Evolutionary conservation across 1,284 basidiomycete genomes (phyloP).

Genomic region (Marasmius tenuissimus): DNA sequence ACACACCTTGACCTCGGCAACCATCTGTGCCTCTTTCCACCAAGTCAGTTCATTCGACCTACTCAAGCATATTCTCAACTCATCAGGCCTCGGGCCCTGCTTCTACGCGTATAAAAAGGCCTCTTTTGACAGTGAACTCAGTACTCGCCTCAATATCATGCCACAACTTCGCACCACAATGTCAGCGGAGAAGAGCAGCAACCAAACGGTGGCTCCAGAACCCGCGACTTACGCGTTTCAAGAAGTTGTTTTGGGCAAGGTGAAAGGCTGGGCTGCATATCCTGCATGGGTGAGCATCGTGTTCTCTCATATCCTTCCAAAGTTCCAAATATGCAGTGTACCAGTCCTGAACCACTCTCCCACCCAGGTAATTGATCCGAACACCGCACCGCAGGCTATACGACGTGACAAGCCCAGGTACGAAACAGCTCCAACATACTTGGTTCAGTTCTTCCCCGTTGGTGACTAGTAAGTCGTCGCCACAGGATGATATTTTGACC

Average conservation of each 20-base stretch:
- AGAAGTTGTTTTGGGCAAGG: constrained; percentile 89
- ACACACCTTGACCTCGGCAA: too few relatives aligned
- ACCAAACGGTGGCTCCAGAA: background rate
- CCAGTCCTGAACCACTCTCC: constrained; percentile 12
- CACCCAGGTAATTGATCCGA: constrained; percentile 74
- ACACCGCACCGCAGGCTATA: constrained; percentile 59
- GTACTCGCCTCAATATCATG: background rate
- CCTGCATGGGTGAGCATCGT: constrained; percentile 73
- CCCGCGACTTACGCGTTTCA: constrained; percentile 39
- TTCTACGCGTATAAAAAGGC: background rate
- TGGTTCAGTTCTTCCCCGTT: constrained; percentile 86
- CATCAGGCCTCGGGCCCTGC: background rate
- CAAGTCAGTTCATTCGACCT: too few relatives aligned
- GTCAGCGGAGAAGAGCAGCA: background rate
- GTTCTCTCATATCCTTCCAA: constrained; percentile 6
- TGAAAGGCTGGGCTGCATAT: constrained; percentile 94
- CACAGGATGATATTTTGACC: background rate
- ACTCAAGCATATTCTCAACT: background rate
- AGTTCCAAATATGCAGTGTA: background rate
- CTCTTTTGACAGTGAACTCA: background rate
- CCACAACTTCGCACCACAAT: background rate
- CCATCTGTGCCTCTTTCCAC: background rate
- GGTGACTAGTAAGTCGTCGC: constrained; percentile 77
- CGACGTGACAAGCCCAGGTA: constrained; percentile 67
- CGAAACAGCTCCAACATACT: constrained; percentile 75